Evolutionary conservation across 2,329 filamentous ascomycete species (phyloP), one percentile per base, ranked within the genome.

Genomic region (Trichoderma sp.): DNA sequence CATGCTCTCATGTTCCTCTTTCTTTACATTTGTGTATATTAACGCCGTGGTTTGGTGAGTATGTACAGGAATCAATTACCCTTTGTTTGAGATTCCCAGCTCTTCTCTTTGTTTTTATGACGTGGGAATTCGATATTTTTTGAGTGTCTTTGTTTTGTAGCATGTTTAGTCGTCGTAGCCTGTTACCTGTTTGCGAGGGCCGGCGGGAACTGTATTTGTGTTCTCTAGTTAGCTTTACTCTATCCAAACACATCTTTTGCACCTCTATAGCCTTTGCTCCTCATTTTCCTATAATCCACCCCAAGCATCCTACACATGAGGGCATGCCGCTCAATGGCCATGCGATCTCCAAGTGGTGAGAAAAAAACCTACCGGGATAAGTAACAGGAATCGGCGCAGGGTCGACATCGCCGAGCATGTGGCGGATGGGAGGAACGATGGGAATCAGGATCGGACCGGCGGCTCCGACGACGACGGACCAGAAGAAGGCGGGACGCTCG

Each of bases 401-500:
- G 75, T 89, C 86, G 74, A 89, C 82, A 78, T 97, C 93, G 74
- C 94, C 94, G 68, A 97, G 80, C 72, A 83, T 84, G 71, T 84
- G 82, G 79, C 94, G 85, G 74, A 96, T 83, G 59, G 93, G 91
- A 54, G 94, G 94, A 1, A 93, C 90, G 68, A 86, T 84, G 70
- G 91, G 79, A 72, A 97, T 83, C 69, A 87, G 82, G 68, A 91
- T 80, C 43, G 95, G 96, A 13, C 94, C 94, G 67, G 88, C 76
- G 72, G 81, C 83, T 74, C 92, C 95, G 73, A 98, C 83, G 69
- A 92, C 78, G 76, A 93, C 83, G 75, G 92, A 93, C 87, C 89
- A 98, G 86, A 97, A 97, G 83, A 94, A 91, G 70, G 94, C 94
- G 63, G 96, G 96, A 80, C 91, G 92, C 81, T 96, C 91, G 82